Conservation (phyloP, 768 basidiomycete species). For the Tulasnella sp. region DNA sequence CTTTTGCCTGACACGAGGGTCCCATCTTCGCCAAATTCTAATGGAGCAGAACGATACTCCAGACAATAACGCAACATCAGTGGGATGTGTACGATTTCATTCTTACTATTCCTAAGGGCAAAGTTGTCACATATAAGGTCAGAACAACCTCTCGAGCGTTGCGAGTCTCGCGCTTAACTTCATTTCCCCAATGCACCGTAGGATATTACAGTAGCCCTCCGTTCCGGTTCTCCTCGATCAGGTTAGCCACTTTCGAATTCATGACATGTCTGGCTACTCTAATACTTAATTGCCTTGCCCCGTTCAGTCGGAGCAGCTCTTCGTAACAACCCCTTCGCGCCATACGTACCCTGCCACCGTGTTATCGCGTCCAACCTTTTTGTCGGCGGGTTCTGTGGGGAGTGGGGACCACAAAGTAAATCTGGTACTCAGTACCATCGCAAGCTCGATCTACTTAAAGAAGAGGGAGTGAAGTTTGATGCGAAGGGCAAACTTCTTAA, state of each 20-base stretch:
- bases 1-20: background rate
- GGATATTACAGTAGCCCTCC: conserved; percentile 48
- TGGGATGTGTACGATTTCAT: conserved; percentile 61
- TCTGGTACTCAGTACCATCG: conserved; percentile 39
- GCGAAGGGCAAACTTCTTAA: conserved; percentile 44
- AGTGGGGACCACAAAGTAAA: conserved; percentile 52
- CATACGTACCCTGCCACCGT: conserved; percentile 66
- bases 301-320: conserved; percentile 60
- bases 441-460: conserved; percentile 51
- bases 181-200: conserved; percentile 8
- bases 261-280: background rate
- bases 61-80: conserved; percentile 53
- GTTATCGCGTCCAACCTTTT: conserved; percentile 59
- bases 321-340: conserved; percentile 62
- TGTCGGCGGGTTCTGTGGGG: conserved; percentile 61
- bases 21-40: background rate
- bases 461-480: conserved; percentile 55
- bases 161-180: background rate
- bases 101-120: conserved; percentile 49
- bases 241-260: conserved; percentile 41
- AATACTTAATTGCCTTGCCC: background rate
- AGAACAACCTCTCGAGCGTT: background rate
- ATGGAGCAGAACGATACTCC: background rate
- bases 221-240: conserved; percentile 59
- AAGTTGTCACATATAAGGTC: conserved; percentile 54